Evolutionary conservation across 352 stramenopile species (phyloP), one percentile per base, ranked within the genome.

Genomic region (Phytophthora macrochlamydospora): DNA sequence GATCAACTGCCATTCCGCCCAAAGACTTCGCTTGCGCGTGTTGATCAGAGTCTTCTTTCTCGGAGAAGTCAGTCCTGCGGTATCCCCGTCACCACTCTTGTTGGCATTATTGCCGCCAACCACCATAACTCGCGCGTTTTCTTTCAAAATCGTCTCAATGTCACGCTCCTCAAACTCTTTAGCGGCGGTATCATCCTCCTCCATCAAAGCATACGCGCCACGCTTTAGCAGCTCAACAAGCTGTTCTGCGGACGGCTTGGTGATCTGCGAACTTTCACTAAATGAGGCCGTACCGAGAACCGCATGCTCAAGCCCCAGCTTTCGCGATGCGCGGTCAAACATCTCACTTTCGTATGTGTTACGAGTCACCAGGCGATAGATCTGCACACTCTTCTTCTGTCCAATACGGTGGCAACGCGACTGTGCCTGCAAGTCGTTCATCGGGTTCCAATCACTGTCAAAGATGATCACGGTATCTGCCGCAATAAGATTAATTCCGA

Each of bases 341-440:
- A 99, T 99, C 82, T 99, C 94, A 71, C 98, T 98, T 81, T 99
- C 98, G 67, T 99, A 99, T 2, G 98, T 99, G 70, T 99, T 99
- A 12, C 93, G 81, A 37, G 97, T 99, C 49, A 99, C 91, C 28
- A 99, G 77, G 14, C 98, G 97, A 72, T 98, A 99, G 30, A 99
- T 98, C 53, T 96, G 93, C 14, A 99, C 97, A 56, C 88, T 89
- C 73, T 99, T 99, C 54, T 98, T 99, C 83, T 99, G 98, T 0
- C 98, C 98, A 73, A 99, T 99, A 56, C 98, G 92, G 71, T 99
- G 98, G 63, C 96, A 98, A 64, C 97, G 89, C 28, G 85, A 79
- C 59, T 96, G 88, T 5, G 91, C 91, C 45, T 96, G 89, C 13
- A 96, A 54, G 66, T 97, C 89, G 56, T 97, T 96, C 73, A 99